Evolutionary conservation across 2,329 filamentous ascomycete species (phyloP).

Genomic region (Phoma sp.): DNA sequence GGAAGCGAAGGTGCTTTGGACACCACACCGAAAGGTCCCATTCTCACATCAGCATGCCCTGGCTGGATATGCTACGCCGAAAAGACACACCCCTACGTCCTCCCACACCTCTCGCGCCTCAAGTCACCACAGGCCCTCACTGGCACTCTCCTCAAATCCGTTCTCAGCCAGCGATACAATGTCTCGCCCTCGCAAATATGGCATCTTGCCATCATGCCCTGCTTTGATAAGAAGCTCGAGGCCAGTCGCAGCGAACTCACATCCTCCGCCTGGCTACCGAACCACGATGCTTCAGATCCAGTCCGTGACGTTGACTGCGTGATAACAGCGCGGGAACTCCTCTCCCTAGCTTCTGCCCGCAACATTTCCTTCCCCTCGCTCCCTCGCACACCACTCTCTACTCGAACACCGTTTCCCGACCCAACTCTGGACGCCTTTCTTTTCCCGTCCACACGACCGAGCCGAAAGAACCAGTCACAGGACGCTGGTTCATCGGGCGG

Average conservation of each 20-base stretch:
- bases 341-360: conserved; percentile 85
- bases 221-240: conserved; percentile 98
- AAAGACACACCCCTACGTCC: conserved; percentile 92
- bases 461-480: conserved; percentile 51
- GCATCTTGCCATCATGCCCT: conserved; percentile 97
- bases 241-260: conserved; percentile 93
- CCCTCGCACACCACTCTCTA: conserved; percentile 62
- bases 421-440: conserved; percentile 72
- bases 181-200: conserved; percentile 83
- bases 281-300: conserved; percentile 28
- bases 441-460: conserved; percentile 60
- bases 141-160: conserved; percentile 88
- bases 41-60: conserved; percentile 88
- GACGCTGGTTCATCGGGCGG: conserved; percentile 84
- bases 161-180: conserved; percentile 73
- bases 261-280: conserved; percentile 70
- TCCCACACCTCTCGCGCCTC: conserved; percentile 86
- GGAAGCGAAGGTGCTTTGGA: conserved; percentile 43
- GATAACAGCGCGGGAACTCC: conserved; percentile 92
- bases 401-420: conserved; percentile 73
- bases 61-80: conserved; percentile 99
- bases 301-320: conserved; percentile 95
- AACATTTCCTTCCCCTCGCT: conserved; percentile 77
- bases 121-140: conserved; percentile 94
- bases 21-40: conserved; percentile 63